Conservation (phyloP, 2,329 filamentous ascomycete species). For the Claviceps purpurea region DNA sequence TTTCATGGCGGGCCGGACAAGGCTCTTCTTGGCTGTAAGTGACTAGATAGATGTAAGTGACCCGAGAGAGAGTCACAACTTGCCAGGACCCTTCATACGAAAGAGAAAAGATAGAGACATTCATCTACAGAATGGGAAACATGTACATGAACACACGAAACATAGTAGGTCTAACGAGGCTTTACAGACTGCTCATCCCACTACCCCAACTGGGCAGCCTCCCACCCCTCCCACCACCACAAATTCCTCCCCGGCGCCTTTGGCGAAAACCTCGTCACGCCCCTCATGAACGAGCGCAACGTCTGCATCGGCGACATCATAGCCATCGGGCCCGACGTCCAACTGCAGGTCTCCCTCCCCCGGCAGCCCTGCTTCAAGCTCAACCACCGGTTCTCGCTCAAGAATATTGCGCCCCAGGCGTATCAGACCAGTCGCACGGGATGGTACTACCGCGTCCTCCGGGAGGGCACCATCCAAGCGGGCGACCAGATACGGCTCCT, state of each 20-base stretch:
- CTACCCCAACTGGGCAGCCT: slow-evolving; percentile 39
- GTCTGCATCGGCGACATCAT: slow-evolving; percentile 52
- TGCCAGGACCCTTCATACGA: too few species aligned
- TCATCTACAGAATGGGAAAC: too few species aligned
- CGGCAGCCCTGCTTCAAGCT: slow-evolving; percentile 53
- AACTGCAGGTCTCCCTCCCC: slow-evolving; percentile 47
- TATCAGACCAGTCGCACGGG: slow-evolving; percentile 46
- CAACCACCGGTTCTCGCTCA: slow-evolving; percentile 52
- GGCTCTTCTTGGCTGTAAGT: slow-evolving; percentile 44
- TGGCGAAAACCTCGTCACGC: slow-evolving; percentile 50
- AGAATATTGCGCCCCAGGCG: slow-evolving; percentile 45
- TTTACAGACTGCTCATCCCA: slow-evolving; percentile 41
- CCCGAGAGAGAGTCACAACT: too few species aligned
- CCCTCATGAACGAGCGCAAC: slow-evolving; percentile 47
- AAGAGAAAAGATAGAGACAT: too few species aligned
- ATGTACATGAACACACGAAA: too few species aligned
- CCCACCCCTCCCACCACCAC: slow-evolving; percentile 36
- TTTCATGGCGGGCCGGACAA: slow-evolving; percentile 52
- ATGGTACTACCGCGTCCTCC: slow-evolving; percentile 52
- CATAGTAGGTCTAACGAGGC: too few species aligned
- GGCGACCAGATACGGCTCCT: slow-evolving; percentile 45
- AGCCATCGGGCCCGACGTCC: slow-evolving; percentile 33
- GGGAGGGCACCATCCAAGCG: slow-evolving; percentile 36
- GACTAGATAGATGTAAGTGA: background rate
- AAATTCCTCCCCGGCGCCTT: slow-evolving; percentile 46